Percentiles rank a stretch among this genome's conserved stretches.
Evolutionary conservation across 2,329 filamentous ascomycete species (phyloP).

Genomic region (Neonectria punicea): DNA sequence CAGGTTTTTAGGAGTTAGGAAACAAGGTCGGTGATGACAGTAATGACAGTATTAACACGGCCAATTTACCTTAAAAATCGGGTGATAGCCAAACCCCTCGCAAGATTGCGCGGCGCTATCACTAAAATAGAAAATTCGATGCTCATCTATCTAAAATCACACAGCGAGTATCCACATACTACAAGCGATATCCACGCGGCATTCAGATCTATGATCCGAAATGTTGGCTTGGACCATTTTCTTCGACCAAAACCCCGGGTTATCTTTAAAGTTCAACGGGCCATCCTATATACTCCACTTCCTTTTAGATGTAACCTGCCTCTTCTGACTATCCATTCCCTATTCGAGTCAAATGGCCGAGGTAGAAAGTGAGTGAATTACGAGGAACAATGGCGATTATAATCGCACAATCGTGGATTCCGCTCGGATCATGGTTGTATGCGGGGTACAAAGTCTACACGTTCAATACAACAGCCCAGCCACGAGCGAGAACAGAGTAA

Average conservation of each 20-base stretch:
- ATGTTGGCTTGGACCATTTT: neutral
- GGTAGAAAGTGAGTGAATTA: neutral
- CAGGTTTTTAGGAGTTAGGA: neutral
- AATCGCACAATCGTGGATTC: constrained; percentile 21
- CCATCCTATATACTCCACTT: neutral
- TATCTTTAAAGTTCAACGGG: neutral
- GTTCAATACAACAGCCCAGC: neutral
- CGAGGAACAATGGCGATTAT: neutral
- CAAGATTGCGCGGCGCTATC: neutral
- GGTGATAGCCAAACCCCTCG: neutral
- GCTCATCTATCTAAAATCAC: neutral
- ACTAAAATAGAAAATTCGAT: neutral
- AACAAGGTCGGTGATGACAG: neutral
- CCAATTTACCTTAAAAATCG: no score
- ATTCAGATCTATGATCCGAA: neutral
- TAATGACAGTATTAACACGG: neutral
- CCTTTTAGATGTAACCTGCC: neutral
- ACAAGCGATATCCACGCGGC: neutral
- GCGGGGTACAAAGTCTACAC: neutral
- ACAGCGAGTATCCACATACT: neutral
- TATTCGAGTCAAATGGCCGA: neutral
- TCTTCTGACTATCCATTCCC: neutral
- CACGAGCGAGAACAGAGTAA: no score
- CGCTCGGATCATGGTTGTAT: neutral
- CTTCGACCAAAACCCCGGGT: neutral